phyloP scores from a whole-genome alignment of 2,329 filamentous ascomycete species.

The Talaromyces sp. region DNA sequence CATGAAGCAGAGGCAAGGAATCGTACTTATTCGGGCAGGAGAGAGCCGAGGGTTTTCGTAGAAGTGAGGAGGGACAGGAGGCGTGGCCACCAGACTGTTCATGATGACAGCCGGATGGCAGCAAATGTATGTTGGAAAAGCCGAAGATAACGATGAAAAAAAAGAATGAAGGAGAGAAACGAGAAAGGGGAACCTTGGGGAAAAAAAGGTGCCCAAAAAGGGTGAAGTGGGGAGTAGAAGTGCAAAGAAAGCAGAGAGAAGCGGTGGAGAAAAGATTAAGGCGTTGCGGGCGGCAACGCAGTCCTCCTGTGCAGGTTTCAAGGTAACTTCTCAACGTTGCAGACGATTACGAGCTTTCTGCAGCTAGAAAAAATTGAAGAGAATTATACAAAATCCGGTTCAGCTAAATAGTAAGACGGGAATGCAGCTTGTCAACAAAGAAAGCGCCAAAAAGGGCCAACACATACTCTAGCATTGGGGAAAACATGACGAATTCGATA shows the following conservation, averaged over 20 bases:
- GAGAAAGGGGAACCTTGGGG: constrained; percentile 11
- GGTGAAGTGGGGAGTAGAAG: constrained; percentile 30
- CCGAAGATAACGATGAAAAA: constrained; percentile 4
- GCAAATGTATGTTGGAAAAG: constrained; percentile 8
- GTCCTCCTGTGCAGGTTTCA: constrained; percentile 25
- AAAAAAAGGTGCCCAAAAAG: constrained; percentile 22
- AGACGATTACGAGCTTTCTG: constrained; percentile 3
- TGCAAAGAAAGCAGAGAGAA: constrained; percentile 30
- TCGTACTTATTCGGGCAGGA: constrained; percentile 62
- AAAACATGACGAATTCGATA: constrained; percentile 2
- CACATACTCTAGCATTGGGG: neutral
- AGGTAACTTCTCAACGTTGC: constrained; percentile 21
- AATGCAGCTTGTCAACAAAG: neutral
- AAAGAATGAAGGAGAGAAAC: constrained; percentile 8
- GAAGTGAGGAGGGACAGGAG: constrained; percentile 65
- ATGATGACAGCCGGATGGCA: constrained; percentile 51
- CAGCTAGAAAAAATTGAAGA: neutral
- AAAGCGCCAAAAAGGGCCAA: neutral
- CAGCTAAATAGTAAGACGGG: neutral
- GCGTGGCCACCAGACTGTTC: constrained; percentile 63
- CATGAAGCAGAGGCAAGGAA: constrained; percentile 11
- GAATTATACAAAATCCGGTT: neutral
- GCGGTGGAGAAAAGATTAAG: constrained; percentile 34
- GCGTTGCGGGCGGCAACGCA: constrained; percentile 43
- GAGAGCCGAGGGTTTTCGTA: constrained; percentile 63